Evolutionary conservation across 2,329 filamentous ascomycete genomes (phyloP).

Genomic region (Neoascochyta sp.): DNA sequence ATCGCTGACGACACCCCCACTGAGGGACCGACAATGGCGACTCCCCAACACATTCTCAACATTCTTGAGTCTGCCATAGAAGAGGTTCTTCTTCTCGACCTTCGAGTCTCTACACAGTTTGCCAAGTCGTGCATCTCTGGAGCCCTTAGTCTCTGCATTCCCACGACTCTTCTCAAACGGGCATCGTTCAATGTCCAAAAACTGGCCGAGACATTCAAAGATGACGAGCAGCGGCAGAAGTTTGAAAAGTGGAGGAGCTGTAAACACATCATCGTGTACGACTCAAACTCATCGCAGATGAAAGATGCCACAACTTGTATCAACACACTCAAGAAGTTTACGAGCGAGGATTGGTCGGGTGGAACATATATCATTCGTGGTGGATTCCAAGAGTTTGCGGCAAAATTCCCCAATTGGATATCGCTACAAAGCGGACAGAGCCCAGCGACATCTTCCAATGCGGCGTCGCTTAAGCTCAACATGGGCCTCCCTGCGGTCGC

Average conservation of each 20-base stretch:
- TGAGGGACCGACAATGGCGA: constrained; percentile 42
- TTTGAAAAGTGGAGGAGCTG: constrained; percentile 75
- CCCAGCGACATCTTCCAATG: constrained; percentile 19
- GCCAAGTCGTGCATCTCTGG: constrained; percentile 68
- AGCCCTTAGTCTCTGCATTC: constrained; percentile 91
- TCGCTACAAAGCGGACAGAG: constrained; percentile 38
- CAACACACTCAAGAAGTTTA: constrained; percentile 92
- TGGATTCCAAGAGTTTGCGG: constrained; percentile 72
- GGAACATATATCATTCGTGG: constrained; percentile 71
- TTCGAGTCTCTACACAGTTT: constrained; percentile 82
- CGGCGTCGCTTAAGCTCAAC: constrained; percentile 22
- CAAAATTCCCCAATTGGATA: constrained; percentile 61
- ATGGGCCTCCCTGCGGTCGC: constrained; percentile 52
- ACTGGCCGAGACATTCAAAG: constrained; percentile 79
- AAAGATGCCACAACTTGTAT: constrained; percentile 77
- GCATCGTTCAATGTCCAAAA: constrained; percentile 87
- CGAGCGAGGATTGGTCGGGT: constrained; percentile 75
- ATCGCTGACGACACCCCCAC: constrained; percentile 22
- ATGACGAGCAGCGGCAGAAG: constrained; percentile 62
- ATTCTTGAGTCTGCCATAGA: constrained; percentile 47
- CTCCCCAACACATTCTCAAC: constrained; percentile 49
- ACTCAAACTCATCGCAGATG: constrained; percentile 68
- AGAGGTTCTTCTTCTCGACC: constrained; percentile 70
- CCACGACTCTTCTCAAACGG: constrained; percentile 86
- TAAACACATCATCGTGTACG: constrained; percentile 81